Evolutionary conservation across 441 rosid species (phyloP).

Genomic region (Syzygium syzygioides): DNA sequence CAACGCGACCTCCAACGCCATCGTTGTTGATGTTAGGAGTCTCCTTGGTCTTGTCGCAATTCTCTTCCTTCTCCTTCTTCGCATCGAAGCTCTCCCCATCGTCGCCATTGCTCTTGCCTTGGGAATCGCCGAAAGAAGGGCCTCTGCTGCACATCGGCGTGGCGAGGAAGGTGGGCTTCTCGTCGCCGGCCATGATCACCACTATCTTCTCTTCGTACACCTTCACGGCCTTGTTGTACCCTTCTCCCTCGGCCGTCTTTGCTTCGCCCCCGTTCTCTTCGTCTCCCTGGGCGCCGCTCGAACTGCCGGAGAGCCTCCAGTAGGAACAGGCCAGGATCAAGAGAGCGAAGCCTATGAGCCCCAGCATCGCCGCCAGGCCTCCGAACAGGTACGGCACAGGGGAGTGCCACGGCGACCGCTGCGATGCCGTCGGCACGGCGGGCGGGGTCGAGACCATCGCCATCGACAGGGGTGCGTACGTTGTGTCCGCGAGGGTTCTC

Average conservation of each 20-base stretch:
- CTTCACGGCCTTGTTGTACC: background rate
- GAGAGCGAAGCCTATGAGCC: conserved; percentile 15
- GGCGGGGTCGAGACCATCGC: background rate
- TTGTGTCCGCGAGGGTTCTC: conserved; percentile 4
- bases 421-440: background rate
- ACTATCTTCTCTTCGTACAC: conserved; percentile 11
- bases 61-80: background rate
- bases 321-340: conserved; percentile 18
- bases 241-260: background rate
- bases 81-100: background rate
- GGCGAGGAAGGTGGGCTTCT: conserved; percentile 8
- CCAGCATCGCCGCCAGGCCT: conserved; percentile 17
- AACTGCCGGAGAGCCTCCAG: conserved; percentile 7
- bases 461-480: background rate
- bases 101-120: background rate
- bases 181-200: conserved; percentile 16
- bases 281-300: background rate
- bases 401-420: conserved; percentile 17
- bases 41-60: background rate
- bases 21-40: background rate
- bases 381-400: conserved; percentile 18
- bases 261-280: background rate
- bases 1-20: background rate
- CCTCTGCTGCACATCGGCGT: conserved; percentile 7
- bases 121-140: background rate